Conservation (phyloP, 179 eudicot species). For the Spergularia azorica region DNA sequence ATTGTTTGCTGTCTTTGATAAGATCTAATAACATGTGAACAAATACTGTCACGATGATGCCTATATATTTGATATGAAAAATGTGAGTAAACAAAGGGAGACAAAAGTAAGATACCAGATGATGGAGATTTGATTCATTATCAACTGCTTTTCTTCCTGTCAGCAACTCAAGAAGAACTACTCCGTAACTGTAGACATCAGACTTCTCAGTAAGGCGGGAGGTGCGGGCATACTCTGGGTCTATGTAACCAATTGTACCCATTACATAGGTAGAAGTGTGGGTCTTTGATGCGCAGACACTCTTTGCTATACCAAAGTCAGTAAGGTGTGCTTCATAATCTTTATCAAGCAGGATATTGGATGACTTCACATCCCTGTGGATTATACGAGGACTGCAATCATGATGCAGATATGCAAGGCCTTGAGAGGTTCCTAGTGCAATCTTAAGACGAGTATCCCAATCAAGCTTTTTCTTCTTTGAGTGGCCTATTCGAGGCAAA, state of each 20-base stretch:
- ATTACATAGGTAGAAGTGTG: conserved; percentile 89
- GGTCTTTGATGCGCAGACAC: conserved; percentile 69
- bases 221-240: conserved; percentile 98
- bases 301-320: conserved; percentile 97
- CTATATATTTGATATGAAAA: too few species aligned
- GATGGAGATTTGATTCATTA: conserved; percentile 90
- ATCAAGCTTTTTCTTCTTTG: conserved; percentile 85
- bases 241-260: conserved; percentile 98
- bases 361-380: conserved; percentile 95
- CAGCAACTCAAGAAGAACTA: conserved; percentile 86
- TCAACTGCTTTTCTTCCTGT: conserved; percentile 95
- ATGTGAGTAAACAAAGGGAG: not conserved
- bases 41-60: not conserved
- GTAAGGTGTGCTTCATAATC: conserved; percentile 94
- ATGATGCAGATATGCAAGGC: conserved; percentile 95
- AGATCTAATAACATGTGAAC: conserved; percentile 39
- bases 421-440: conserved; percentile 90
- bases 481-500: conserved; percentile 42
- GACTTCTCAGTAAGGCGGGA: conserved; percentile 96
- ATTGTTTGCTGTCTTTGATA: conserved; percentile 80
- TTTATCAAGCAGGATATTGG: conserved; percentile 87
- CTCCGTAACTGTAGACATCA: conserved; percentile 93
- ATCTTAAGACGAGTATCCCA: conserved; percentile 89
- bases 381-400: conserved; percentile 95
- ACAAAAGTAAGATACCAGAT: conserved; percentile 51